Evolutionary conservation across 2,329 filamentous ascomycete genomes (phyloP).

Genomic region (Basipetospora chlamydospora): DNA sequence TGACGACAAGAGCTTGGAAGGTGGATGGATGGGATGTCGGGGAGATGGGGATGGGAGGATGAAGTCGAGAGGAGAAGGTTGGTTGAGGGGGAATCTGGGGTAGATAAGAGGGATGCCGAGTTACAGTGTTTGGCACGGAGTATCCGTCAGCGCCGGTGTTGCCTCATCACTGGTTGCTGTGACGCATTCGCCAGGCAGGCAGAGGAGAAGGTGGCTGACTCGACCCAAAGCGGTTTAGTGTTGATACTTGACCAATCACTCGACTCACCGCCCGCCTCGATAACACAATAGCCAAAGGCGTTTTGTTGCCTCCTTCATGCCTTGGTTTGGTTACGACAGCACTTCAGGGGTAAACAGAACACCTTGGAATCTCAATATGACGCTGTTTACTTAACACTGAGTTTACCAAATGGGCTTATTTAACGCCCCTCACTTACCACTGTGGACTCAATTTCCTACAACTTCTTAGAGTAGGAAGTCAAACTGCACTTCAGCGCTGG

Average conservation of each 20-base stretch:
- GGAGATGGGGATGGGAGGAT: conserved; percentile 3
- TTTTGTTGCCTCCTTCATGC: too few species aligned
- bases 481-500: too few species aligned
- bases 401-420: too few species aligned
- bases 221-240: not conserved
- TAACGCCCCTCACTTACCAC: too few species aligned
- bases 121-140: conserved; percentile 6
- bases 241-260: not conserved
- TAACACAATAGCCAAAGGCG: conserved; percentile 1
- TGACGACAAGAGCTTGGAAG: not conserved
- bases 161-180: conserved; percentile 1
- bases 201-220: conserved; percentile 3
- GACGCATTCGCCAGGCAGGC: conserved; percentile 6
- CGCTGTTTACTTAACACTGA: too few species aligned
- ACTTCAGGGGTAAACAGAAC: too few species aligned
- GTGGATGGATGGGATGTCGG: not conserved
- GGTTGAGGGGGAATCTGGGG: conserved; percentile 3
- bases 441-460: too few species aligned
- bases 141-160: conserved; percentile 2
- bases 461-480: too few species aligned
- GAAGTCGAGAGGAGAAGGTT: not conserved
- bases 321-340: not conserved
- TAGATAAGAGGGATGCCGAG: conserved; percentile 2
- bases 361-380: too few species aligned
- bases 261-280: not conserved